Percentiles rank a stretch among this genome's conserved stretches.
Evolutionary conservation across 768 basidiomycete genomes (phyloP).

Genomic region (Amanita molliuscula): DNA sequence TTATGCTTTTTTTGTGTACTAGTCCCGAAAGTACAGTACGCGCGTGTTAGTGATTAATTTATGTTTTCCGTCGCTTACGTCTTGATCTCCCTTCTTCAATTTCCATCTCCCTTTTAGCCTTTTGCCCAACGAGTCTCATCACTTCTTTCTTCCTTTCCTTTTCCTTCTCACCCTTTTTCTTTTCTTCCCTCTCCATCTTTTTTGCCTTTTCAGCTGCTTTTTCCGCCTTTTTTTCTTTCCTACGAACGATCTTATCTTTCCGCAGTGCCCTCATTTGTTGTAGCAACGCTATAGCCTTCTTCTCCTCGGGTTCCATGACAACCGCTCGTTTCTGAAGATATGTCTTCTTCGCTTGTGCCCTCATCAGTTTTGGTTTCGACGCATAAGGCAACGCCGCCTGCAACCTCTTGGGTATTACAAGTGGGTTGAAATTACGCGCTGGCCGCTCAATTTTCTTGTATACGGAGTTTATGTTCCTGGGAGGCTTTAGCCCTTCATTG

Average conservation of each 20-base stretch:
- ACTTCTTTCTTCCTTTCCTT: conserved; percentile 69
- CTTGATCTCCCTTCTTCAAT: conserved; percentile 41
- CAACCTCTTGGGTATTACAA: conserved; percentile 83
- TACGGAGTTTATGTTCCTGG: conserved; percentile 70
- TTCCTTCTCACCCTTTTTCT: conserved; percentile 50
- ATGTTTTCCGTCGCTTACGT: conserved; percentile 43
- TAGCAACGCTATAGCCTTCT: conserved; percentile 79
- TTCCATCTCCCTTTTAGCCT: conserved; percentile 57
- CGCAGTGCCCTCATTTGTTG: conserved; percentile 90
- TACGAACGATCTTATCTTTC: conserved; percentile 73
- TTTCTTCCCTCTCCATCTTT: conserved; percentile 64
- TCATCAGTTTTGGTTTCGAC: conserved; percentile 81
- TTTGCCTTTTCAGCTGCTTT: conserved; percentile 57
- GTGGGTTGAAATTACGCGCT: conserved; percentile 81
- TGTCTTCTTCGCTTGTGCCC: conserved; percentile 62
- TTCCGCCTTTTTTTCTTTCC: conserved; percentile 85
- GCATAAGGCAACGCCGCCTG: conserved; percentile 87
- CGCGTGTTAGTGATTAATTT: background rate
- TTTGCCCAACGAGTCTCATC: conserved; percentile 64
- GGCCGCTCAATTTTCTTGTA: conserved; percentile 80
- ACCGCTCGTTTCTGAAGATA: conserved; percentile 94
- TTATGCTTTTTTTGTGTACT: background rate
- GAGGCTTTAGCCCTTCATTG: conserved; percentile 80
- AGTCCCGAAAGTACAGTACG: background rate
- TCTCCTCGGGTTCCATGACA: conserved; percentile 92